Evolutionary conservation across 495 filamentous ascomycete species (phyloP).

Genomic region (Aspergillus kassunensis): DNA sequence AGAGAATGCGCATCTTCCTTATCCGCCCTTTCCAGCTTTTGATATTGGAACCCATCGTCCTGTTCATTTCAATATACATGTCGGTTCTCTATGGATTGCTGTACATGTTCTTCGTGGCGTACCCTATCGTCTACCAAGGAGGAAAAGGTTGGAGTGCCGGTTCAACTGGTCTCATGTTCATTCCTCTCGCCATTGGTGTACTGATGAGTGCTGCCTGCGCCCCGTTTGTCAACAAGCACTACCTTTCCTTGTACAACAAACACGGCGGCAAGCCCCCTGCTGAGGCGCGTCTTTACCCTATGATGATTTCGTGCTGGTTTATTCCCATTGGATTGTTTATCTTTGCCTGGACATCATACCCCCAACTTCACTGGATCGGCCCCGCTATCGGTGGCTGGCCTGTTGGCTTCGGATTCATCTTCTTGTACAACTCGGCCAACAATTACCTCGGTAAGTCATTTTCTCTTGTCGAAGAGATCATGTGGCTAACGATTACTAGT

Average conservation of each 20-base stretch:
- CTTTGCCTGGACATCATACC: slow-evolving; percentile 79
- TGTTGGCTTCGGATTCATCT: slow-evolving; percentile 81
- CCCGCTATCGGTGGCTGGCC: slow-evolving; percentile 70
- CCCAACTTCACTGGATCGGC: slow-evolving; percentile 61
- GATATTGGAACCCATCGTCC: slow-evolving; percentile 73
- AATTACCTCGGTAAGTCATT: slow-evolving; percentile 61
- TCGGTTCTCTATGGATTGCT: slow-evolving; percentile 71
- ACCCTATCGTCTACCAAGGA: slow-evolving; percentile 70
- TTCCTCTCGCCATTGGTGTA: slow-evolving; percentile 67
- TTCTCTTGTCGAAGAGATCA: not conserved
- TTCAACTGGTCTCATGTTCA: slow-evolving; percentile 77
- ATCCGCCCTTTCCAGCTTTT: slow-evolving; percentile 76
- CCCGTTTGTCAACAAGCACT: slow-evolving; percentile 72
- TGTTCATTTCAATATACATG: slow-evolving; percentile 76
- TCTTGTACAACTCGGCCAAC: slow-evolving; percentile 80
- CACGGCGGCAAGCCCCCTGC: slow-evolving; percentile 67
- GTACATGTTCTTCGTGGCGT: slow-evolving; percentile 82
- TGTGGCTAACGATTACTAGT: slow-evolving; percentile 39
- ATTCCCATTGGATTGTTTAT: slow-evolving; percentile 76
- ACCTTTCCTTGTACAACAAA: slow-evolving; percentile 55
- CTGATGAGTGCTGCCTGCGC: slow-evolving; percentile 60
- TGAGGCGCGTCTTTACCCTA: slow-evolving; percentile 72
- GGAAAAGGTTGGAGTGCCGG: slow-evolving; percentile 71
- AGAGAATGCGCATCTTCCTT: slow-evolving; percentile 63
- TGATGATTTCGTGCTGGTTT: slow-evolving; percentile 82